Evolutionary conservation across 768 basidiomycete genomes (phyloP).

Genomic region (Termitomyces sp.): DNA sequence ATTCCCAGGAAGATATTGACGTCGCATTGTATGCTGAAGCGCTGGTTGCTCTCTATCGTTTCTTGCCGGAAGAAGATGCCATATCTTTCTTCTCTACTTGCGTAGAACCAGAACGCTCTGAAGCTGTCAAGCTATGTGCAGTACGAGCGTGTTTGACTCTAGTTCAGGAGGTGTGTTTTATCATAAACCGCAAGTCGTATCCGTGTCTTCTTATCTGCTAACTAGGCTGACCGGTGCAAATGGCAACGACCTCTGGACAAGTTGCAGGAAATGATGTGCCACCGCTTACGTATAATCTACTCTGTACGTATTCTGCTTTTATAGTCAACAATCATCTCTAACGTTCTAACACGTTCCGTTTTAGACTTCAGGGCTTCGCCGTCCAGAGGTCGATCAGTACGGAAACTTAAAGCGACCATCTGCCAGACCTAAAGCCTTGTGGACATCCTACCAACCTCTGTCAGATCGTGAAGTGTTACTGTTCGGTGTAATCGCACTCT

Average conservation of each 20-base stretch:
- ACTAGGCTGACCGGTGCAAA: constrained; percentile 39
- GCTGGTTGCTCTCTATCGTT: constrained; percentile 66
- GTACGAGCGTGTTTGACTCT: constrained; percentile 70
- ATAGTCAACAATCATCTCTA: background rate
- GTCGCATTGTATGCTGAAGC: constrained; percentile 73
- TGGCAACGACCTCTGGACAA: constrained; percentile 52
- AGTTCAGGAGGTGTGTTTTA: constrained; percentile 49
- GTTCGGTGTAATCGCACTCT: constrained; percentile 63
- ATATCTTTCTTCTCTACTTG: constrained; percentile 56
- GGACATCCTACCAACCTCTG: constrained; percentile 48
- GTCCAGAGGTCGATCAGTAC: constrained; percentile 55
- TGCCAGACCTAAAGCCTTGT: constrained; percentile 55
- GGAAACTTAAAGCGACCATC: constrained; percentile 50
- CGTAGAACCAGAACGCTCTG: constrained; percentile 71
- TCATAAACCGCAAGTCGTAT: background rate
- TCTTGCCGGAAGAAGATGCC: constrained; percentile 57
- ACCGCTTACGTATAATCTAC: constrained; percentile 50
- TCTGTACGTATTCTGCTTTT: constrained; percentile 32
- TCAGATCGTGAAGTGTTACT: constrained; percentile 66
- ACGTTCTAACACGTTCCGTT: background rate
- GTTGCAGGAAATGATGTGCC: constrained; percentile 37
- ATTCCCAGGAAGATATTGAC: constrained; percentile 64
- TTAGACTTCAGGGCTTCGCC: constrained; percentile 45
- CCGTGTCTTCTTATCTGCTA: background rate
- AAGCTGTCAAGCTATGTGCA: constrained; percentile 74